A percentile compares a stretch with the other conserved stretches of the same genome.
phyloP scores from a whole-genome alignment of 768 basidiomycete species.

The Neoboletus magnificus region DNA sequence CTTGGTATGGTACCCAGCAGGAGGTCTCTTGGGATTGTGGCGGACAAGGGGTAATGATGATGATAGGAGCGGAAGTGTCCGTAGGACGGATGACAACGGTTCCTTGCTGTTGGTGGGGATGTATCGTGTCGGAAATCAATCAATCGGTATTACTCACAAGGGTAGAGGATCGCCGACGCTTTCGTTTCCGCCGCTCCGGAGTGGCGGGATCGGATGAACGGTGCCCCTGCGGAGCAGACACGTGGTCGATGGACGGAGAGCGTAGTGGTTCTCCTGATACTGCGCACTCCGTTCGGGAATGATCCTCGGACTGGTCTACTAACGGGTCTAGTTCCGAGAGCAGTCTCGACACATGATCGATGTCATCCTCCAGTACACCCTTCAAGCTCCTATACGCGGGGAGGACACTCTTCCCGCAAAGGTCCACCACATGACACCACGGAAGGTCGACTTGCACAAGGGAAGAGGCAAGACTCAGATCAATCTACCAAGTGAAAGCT shows the following conservation, averaged over 20 bases:
- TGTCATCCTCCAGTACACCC: constrained; percentile 33
- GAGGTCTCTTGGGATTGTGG: constrained; percentile 38
- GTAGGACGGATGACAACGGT: constrained; percentile 32
- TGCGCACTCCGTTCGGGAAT: not conserved
- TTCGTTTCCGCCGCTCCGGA: constrained; percentile 10
- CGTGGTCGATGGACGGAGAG: not conserved
- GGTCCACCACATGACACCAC: constrained; percentile 28
- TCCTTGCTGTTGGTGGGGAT: constrained; percentile 8
- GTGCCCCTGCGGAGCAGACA: not conserved
- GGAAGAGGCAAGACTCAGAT: constrained; percentile 9
- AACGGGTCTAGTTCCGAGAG: constrained; percentile 39
- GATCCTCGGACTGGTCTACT: constrained; percentile 7
- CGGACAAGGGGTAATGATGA: constrained; percentile 49
- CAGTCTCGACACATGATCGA: constrained; percentile 41
- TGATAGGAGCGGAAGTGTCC: constrained; percentile 43
- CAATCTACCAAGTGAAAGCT: not conserved
- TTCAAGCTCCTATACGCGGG: constrained; percentile 32
- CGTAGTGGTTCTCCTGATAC: not conserved
- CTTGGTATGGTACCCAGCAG: constrained; percentile 51
- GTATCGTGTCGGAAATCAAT: not conserved
- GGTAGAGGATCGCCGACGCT: constrained; percentile 10
- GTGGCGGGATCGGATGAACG: not conserved
- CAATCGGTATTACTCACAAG: not conserved
- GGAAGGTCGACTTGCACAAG: constrained; percentile 12
- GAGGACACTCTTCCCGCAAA: constrained; percentile 30